phyloP scores from a whole-genome alignment of 2,329 filamentous ascomycete genomes.

The Fusarium brevicatenulatum region DNA sequence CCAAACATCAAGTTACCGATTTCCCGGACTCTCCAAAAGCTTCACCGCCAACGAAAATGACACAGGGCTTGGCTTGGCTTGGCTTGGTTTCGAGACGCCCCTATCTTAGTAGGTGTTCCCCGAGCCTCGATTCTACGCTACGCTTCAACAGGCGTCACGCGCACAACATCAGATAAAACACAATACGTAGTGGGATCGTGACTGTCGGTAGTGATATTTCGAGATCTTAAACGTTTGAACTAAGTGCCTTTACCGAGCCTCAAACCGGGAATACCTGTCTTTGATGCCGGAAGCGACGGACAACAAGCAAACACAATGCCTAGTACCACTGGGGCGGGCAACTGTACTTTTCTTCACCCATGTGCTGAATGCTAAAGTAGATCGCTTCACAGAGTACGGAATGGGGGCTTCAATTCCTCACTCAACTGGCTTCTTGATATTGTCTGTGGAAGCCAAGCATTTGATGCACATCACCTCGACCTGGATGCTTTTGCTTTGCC shows the following conservation, averaged over 20 bases:
- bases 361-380: not conserved
- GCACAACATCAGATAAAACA: constrained; percentile 5
- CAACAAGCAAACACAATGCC: not conserved
- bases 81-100: not conserved
- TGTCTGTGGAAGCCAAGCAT: constrained; percentile 8
- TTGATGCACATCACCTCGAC: not conserved
- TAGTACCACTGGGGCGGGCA: not conserved
- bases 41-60: constrained; percentile 31
- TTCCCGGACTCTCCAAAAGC: constrained; percentile 20
- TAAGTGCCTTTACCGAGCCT: constrained; percentile 6
- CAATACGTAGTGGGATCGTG: constrained; percentile 12
- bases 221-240: constrained; percentile 19
- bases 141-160: constrained; percentile 6
- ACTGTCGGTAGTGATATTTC: constrained; percentile 19
- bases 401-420: not conserved
- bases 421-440: not conserved
- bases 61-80: constrained; percentile 18
- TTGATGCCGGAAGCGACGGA: constrained; percentile 1
- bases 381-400: not conserved
- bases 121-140: not conserved
- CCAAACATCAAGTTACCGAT: constrained; percentile 37
- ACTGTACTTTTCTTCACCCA: not conserved
- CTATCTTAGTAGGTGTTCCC: not conserved
- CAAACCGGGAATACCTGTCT: not conserved
- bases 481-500: too few relatives aligned